phyloP scores from a whole-genome alignment of 768 basidiomycete genomes.

The Phallus indusiatus region DNA sequence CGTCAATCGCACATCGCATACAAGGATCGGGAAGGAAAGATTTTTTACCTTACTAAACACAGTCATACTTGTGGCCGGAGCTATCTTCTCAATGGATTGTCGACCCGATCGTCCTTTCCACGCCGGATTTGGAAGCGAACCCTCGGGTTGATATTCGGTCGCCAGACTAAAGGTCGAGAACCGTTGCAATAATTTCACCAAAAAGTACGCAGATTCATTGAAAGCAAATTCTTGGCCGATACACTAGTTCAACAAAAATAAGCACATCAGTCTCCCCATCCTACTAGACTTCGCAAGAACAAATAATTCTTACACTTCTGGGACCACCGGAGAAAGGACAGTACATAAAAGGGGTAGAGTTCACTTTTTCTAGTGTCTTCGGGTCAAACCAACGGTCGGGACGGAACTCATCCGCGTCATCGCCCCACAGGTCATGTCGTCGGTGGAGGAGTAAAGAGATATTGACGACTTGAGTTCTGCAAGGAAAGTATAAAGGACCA shows the following conservation, averaged over 20 bases:
- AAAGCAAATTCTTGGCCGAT: slow-evolving; percentile 68
- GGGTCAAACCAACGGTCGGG: slow-evolving; percentile 72
- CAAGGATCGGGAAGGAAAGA: not conserved
- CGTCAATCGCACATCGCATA: not conserved
- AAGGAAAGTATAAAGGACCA: slow-evolving; percentile 38
- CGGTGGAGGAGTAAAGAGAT: slow-evolving; percentile 58
- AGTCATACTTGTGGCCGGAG: slow-evolving; percentile 56
- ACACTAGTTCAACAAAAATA: slow-evolving; percentile 33
- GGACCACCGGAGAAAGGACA: slow-evolving; percentile 70
- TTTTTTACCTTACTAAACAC: slow-evolving; percentile 53
- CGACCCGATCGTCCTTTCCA: slow-evolving; percentile 37
- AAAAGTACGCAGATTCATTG: slow-evolving; percentile 67
- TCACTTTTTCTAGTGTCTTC: slow-evolving; percentile 37
- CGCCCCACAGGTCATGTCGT: slow-evolving; percentile 60
- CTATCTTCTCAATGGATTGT: slow-evolving; percentile 48
- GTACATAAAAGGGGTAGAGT: slow-evolving; percentile 58
- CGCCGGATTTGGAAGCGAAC: slow-evolving; percentile 49
- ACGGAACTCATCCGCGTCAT: slow-evolving; percentile 67
- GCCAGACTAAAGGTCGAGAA: slow-evolving; percentile 53
- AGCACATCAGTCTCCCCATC: slow-evolving; percentile 8
- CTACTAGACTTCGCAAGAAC: slow-evolving; percentile 2
- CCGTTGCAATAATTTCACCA: slow-evolving; percentile 56
- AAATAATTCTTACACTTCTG: slow-evolving; percentile 29
- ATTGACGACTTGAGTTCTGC: slow-evolving; percentile 49
- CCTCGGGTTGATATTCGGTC: slow-evolving; percentile 49